These are phyloP conservation scores for Lactarius hatsudake DNA, from an alignment of 768 basidiomycete species.

Conservation along the genomic window DNA sequence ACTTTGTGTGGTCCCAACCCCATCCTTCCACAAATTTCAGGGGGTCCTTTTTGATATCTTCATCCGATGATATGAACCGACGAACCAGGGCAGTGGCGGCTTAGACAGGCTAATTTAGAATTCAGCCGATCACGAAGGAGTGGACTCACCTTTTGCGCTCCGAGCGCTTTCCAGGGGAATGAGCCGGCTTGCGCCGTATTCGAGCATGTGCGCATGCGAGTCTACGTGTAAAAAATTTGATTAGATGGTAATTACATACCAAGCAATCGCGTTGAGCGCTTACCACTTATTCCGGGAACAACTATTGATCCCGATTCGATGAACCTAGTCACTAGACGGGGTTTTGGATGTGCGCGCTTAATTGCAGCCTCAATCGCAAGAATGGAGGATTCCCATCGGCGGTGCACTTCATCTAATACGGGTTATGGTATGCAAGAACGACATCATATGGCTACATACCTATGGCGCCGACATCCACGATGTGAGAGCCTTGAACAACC, in stretches of 20 bases:
- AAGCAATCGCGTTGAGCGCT: conserved; percentile 30
- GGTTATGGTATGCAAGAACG: conserved; percentile 7
- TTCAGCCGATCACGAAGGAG: conserved; percentile 1
- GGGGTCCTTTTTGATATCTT: conserved; percentile 54
- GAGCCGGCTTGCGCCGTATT: conserved; percentile 67
- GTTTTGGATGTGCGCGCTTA: conserved; percentile 28
- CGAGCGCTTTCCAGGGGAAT: conserved; percentile 63
- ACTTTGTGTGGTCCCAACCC: conserved; percentile 90
- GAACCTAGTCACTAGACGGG: conserved; percentile 44
- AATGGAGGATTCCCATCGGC: conserved; percentile 38
- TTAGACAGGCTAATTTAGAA: conserved; percentile 31
- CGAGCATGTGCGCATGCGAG: conserved; percentile 75
- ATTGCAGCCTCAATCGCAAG: conserved; percentile 27
- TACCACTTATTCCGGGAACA: conserved; percentile 72
- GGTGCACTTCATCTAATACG: conserved; percentile 42
- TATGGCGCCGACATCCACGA: conserved; percentile 54
- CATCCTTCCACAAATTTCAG: conserved; percentile 70
- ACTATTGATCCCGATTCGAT: conserved; percentile 56
- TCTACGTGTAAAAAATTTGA: conserved; percentile 42
- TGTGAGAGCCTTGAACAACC: conserved; percentile 49
- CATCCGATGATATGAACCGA: conserved; percentile 56
- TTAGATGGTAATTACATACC: conserved; percentile 24
- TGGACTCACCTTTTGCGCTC: conserved; percentile 50
- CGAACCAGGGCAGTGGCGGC: conserved; percentile 63
- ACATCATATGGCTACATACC: conserved; percentile 40